Evolutionary conservation across 2,329 filamentous ascomycete species (phyloP), one percentile per base, ranked within the genome.

Genomic region (Acephala macrosclerotiorum): DNA sequence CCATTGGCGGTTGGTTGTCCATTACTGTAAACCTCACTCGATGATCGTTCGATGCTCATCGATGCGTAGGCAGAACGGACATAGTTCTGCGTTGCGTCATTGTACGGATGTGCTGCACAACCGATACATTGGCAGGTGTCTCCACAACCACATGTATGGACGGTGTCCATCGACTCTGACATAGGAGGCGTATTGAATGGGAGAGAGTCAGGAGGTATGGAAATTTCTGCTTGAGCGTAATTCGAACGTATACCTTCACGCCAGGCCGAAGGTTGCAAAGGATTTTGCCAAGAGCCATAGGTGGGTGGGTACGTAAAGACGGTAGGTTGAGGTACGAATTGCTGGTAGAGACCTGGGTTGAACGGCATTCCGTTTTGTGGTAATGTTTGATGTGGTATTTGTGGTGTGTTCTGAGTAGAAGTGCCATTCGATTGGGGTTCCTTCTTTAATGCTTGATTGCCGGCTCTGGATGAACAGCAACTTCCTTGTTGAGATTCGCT

Each of bases 101-200:
- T 91, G 73, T 88, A 90, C 14, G 89, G 88, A 74, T 91, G 89
- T 2, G 86, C 86, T 5, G 87, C 83, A 74, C 90, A 92, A 12
- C 89, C 89, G 40, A 91, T 80, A 73, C 90, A 92, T 70, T 88
- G 84, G 70, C 90, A 92, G 33, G 80, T 80, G 61, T 89, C 85
- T 22, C 90, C 90, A 73, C 90, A 92, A 57, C 81, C 81, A 71
- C 90, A 92, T 26, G 81, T 79, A 68, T 85, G 82, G 16, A 75
- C 36, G 0, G 72, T 74, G 22, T 75, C 67, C 2, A 70, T 51
- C 20, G 33, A 67, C 70, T 71, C 61, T 77, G 79, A 55, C 79
- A 79, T 61, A 75, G 79, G 22, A 76, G 80, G 58, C 63, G 70
- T 76, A 74, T 75, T 45, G 70, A 66, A 68, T 58, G 68, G 26